Evolutionary conservation across 2,329 filamentous ascomycete species (phyloP), one percentile per base, ranked within the genome.

Genomic region (Talaromyces sp.): DNA sequence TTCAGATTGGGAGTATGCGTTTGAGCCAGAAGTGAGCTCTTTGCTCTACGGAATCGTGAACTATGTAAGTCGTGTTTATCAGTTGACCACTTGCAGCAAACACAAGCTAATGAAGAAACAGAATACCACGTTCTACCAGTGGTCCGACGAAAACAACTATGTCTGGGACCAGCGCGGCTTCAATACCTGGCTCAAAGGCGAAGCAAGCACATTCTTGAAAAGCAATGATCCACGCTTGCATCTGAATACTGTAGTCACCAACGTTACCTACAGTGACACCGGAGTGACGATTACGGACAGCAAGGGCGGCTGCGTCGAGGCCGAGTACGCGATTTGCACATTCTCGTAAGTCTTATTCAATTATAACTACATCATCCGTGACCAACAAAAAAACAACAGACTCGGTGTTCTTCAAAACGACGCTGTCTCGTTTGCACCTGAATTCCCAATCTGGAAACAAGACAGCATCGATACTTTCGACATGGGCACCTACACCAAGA

Each of bases 401-500:
- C 73, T 90, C 0, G 88, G 88, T 1, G 87, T 90, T 0, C 75
- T 90, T 0, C 88, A 90, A 68, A 83, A 85, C 63, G 79, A 85
- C 2, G 80, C 76, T 0, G 81, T 90, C 0, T 71, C 73, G 0
- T 91, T 90, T 69, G 69, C 77, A 11, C 88, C 88, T 0, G 65
- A 74, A 5, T 76, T 90, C 0, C 88, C 88, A 0, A 71, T 72
- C 2, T 90, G 87, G 88, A 90, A 91, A 72, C 77, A 81, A 15
- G 80, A 80, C 2, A 84, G 85, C 0, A 88, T 90, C 57, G 80
- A 84, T 3, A 85, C 82, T 42, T 89, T 89, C 70, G 77, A 80
- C 63, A 89, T 90, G 84, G 88, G 84, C 7, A 89, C 86, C 0
- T 91, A 90, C 73, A 90, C 87, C 57, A 91, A 91, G 70, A 84